Evolutionary conservation across 2,329 filamentous ascomycete species (phyloP), one percentile per base, ranked within the genome.

Genomic region (Stylonectria norvegica): DNA sequence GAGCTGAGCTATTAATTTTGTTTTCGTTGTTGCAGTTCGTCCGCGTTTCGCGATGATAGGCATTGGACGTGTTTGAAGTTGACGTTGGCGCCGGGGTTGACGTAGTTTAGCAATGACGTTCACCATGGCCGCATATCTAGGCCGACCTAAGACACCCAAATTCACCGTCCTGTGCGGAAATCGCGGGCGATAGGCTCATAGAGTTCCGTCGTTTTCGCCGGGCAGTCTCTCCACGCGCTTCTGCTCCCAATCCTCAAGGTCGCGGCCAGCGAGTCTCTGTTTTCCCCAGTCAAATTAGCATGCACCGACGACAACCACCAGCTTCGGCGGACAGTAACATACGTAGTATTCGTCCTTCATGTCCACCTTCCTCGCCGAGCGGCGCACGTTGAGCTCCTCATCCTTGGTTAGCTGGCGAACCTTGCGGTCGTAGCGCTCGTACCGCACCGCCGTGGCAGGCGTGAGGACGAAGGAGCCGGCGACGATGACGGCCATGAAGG

Each of bases 241-340:
- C 68, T 97, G 93, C 64, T 97, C 91, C 93, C 93, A 98, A 60
- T 89, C 79, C 58, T 98, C 91, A 46, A 97, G 69, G 61, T 97
- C 93, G 65, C 94, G 95, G 20, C 87, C 86, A 87, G 72, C 52
- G 30, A 61, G 50, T 39, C 58, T 57, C 61, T 64, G 43, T 46
- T 18, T 33, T 25, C 29, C 38, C 36, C 34, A 33, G 22, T 25
- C 22, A 25, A 25, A 14, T 29, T 14, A 5, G 5, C n/a, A 9
- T 6, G 10, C 7, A 14, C n/a, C 27, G 7, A 29, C n/a, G 7
- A 29, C 27, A 12, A 12, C 22, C 7, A 31, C 28, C 11, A 15
- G 19, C 10, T 8, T 34, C 20, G 10, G 12, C 14, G 35, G 23
- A 20, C 14, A 5, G 15, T 34, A 40, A 78, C 85, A 66, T 61